Evolutionary conservation across 2,329 filamentous ascomycete species (phyloP).

Genomic region (Aspergillus fijiensis): DNA sequence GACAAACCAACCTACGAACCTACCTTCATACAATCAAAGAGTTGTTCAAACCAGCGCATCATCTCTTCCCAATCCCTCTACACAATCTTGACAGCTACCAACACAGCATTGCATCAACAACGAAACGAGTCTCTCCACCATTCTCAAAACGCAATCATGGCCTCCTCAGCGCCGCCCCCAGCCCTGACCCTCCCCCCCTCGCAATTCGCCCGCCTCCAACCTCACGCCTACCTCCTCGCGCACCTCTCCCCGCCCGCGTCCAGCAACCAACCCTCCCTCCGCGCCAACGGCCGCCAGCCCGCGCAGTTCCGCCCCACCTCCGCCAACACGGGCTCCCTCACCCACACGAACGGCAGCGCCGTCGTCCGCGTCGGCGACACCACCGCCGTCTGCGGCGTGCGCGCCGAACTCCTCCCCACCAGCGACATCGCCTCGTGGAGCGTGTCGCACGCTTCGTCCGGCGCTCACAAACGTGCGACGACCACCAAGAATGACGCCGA

Average conservation of each 20-base stretch:
- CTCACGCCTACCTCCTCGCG: slow-evolving; percentile 83
- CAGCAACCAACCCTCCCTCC: slow-evolving; percentile 56
- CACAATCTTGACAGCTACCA: not conserved
- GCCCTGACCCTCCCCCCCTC: slow-evolving; percentile 63
- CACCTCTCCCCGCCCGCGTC: slow-evolving; percentile 67
- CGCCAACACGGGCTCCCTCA: slow-evolving; percentile 78
- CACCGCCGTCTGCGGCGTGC: slow-evolving; percentile 89
- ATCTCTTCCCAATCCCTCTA: not conserved
- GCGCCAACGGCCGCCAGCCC: slow-evolving; percentile 78
- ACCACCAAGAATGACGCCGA: slow-evolving; percentile 16
- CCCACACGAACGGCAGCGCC: slow-evolving; percentile 85
- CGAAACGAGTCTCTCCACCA: not conserved
- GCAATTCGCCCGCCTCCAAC: slow-evolving; percentile 80
- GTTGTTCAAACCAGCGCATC: not conserved
- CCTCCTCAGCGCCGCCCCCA: slow-evolving; percentile 29
- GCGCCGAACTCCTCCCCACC: slow-evolving; percentile 77
- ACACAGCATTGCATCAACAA: not conserved
- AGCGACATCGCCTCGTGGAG: slow-evolving; percentile 65
- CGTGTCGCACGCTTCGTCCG: slow-evolving; percentile 38
- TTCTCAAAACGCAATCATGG: not conserved
- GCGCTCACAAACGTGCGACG: slow-evolving; percentile 31
- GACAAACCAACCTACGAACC: not conserved
- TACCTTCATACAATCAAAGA: not conserved
- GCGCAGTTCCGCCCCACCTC: slow-evolving; percentile 69
- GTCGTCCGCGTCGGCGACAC: slow-evolving; percentile 87